Evolutionary conservation across 1,139 yeast species (phyloP).

Genomic region (Debaryomycetaceae sp.): DNA sequence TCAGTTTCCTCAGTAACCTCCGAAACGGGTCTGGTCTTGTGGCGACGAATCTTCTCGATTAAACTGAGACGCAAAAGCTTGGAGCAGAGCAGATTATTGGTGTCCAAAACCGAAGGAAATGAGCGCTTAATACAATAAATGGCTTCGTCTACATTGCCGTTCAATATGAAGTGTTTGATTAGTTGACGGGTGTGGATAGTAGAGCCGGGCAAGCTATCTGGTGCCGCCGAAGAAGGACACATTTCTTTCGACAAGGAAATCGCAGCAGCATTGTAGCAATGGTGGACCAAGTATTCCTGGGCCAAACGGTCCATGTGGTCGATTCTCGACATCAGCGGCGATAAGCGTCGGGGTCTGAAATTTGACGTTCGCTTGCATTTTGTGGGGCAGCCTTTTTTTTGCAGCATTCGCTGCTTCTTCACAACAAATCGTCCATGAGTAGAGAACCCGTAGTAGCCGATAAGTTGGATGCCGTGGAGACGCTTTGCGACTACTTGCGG

Average conservation of each 20-base stretch:
- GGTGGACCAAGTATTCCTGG: conserved; percentile 45
- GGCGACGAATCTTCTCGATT: conserved; percentile 52
- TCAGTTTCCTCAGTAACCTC: conserved; percentile 14
- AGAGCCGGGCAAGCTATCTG: conserved; percentile 9
- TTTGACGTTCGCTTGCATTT: too few species aligned
- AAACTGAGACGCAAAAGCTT: conserved; percentile 48
- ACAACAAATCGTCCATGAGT: too few species aligned
- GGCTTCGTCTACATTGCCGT: conserved; percentile 40
- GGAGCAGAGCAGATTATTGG: conserved; percentile 50
- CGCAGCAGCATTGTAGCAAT: conserved; percentile 48
- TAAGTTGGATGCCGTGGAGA: too few species aligned
- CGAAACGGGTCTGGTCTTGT: conserved; percentile 17
- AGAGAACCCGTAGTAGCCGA: too few species aligned
- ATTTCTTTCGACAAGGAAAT: conserved; percentile 35
- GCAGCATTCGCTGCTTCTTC: too few species aligned
- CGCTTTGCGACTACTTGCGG: background rate
- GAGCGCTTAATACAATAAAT: conserved; percentile 33
- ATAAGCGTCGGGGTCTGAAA: too few species aligned
- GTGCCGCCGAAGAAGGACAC: background rate
- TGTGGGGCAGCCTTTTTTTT: too few species aligned
- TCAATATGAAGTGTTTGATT: conserved; percentile 36
- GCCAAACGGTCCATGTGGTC: conserved; percentile 34
- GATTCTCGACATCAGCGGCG: too few species aligned
- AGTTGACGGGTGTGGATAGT: conserved; percentile 38
- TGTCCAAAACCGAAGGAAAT: conserved; percentile 46